Evolutionary conservation across 106 monocot genomes (phyloP).

Genomic region (Amphibolis antarctica): DNA sequence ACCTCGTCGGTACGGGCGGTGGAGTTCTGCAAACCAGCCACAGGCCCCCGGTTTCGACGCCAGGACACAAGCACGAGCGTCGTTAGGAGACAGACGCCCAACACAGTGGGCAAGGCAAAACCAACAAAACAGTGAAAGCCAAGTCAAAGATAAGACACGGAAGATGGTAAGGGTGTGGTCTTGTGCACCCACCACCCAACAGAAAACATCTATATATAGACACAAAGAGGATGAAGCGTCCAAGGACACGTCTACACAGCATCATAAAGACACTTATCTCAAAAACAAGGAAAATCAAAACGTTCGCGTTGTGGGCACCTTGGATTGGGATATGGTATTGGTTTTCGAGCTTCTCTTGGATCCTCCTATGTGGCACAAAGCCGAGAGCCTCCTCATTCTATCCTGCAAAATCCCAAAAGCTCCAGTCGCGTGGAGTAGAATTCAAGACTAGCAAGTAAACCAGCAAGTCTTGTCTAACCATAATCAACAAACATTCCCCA

Average conservation of each 20-base stretch:
- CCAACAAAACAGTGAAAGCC: neutral
- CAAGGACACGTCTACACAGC: too few relatives aligned
- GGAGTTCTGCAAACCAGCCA: neutral
- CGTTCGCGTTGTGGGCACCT: neutral
- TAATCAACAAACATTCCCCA: neutral
- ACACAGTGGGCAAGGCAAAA: neutral
- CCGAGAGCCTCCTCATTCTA: constrained; percentile 10
- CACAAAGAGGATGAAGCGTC: too few relatives aligned
- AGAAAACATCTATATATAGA: too few relatives aligned
- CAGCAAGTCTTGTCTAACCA: neutral
- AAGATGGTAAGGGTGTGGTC: too few relatives aligned
- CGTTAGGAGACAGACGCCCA: neutral
- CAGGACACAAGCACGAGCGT: neutral
- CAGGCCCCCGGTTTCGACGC: neutral
- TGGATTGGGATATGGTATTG: neutral
- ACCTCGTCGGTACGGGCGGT: neutral
- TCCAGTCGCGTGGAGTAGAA: neutral
- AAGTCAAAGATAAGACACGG: too few relatives aligned
- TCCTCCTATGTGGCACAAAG: constrained; percentile 1
- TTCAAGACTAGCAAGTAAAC: neutral
- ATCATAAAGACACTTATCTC: too few relatives aligned
- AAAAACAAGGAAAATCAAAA: too few relatives aligned
- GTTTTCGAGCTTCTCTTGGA: constrained; percentile 1
- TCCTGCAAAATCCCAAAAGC: neutral
- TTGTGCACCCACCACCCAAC: too few relatives aligned